Evolutionary conservation across 1,284 basidiomycete genomes (phyloP), one percentile per base, ranked within the genome.

Genomic region (Porphyrellus sp.): DNA sequence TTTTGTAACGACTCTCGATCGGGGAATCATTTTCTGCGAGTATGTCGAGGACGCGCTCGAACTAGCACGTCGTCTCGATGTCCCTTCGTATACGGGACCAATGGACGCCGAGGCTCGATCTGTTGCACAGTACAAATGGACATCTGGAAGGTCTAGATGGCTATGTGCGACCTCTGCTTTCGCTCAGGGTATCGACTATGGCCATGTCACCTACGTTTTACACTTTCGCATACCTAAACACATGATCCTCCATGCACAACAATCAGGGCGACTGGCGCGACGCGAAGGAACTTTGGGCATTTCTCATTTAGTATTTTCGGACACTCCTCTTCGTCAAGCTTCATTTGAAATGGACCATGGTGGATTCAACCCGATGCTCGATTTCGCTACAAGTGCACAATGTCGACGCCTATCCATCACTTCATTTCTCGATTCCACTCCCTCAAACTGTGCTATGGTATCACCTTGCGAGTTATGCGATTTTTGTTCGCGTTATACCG

Each of bases 131-230:
- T n/a, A n/a, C n/a, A n/a, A n/a, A n/a, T n/a, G n/a, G n/a, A n/a
- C n/a, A n/a, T n/a, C n/a, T n/a, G n/a, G n/a, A n/a, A n/a, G n/a
- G n/a, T n/a, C n/a, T n/a, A n/a, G n/a, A n/a, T n/a, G n/a, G n/a
- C n/a, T n/a, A n/a, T n/a, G n/a, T n/a, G n/a, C n/a, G n/a, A 54
- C 23, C 1, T 49, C 38, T 0, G 40, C 49, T 0, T 56, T 56
- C 24, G 46, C 54, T 0, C 55, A 56, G 23, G 53, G 53, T n/a
- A n/a, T n/a, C 8, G 21, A 56, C 34, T 56, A 56, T 5, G 6
- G 53, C 5, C 34, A 56, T 33, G 49, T 56, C 4, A 48, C 41
- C 0, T 56, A n/a, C n/a, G 37, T 56, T 1, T 4, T 56, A 11
- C 53, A 56, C 18, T 56, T 30, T 13, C 31, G 20, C 0, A 25